Evolutionary conservation across 2,329 filamentous ascomycete species (phyloP), one percentile per base, ranked within the genome.

Genomic region (Xenosphaeropsis pyriputrescens): DNA sequence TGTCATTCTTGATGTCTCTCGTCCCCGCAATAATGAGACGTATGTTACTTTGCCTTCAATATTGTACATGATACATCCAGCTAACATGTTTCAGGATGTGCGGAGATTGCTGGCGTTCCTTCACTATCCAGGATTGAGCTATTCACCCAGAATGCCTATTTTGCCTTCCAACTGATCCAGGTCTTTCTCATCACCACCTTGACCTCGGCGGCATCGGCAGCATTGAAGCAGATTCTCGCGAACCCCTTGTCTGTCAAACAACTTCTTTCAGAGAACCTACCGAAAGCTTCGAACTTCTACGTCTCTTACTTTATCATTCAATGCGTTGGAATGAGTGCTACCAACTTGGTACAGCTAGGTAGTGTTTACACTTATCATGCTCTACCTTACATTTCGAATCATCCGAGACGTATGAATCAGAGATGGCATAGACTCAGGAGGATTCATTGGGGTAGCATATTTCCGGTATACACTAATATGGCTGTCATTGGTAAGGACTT

Each of bases 111-210:
- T 35, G 76, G 76, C 36, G 66, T 65, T 14, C 69, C 75, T 2
- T 76, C 72, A 7, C 56, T 64, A 11, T 68, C 73, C 4, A 65
- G 67, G 4, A 64, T 78, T 7, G 77, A 82, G 48, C 56, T 79
- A 16, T 70, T 68, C 12, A 69, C 70, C 1, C 72, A 81, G 47
- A 77, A 73, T 48, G 70, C 63, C 49, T 81, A 75, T 57, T 82
- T 79, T 45, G 62, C 65, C 30, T 74, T 74, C 51, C 68, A 73
- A 48, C 65, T 82, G 29, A 59, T 80, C 13, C 75, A 82, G 48
- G 74, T 79, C 15, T 82, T 82, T 56, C 58, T 82, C 29, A 67
- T 82, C n/a, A 70, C 74, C 2, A 80, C 77, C 0, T 43, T 82
- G 15, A 64, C 73, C 5, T 78, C 74, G 11, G 69, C 73, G 2